Conservation (phyloP, 1,284 basidiomycete species). For the Ceratobasidium sp. region DNA sequence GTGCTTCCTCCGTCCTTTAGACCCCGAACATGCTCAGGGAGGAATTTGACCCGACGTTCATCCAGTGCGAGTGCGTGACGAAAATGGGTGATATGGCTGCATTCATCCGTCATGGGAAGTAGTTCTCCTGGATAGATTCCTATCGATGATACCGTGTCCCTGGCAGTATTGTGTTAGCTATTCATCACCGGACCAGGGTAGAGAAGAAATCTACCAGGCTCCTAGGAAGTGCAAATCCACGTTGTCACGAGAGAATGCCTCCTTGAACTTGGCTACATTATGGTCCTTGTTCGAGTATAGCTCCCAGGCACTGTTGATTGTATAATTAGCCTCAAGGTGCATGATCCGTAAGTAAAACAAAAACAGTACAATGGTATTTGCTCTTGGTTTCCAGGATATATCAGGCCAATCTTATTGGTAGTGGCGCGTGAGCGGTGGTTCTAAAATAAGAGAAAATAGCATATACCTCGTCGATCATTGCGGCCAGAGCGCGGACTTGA, state of each 20-base stretch:
- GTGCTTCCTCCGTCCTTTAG: conserved; percentile 3
- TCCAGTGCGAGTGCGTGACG: conserved; percentile 63
- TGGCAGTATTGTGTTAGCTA: conserved; percentile 46
- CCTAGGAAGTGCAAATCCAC: conserved; percentile 60
- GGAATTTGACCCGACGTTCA: conserved; percentile 62
- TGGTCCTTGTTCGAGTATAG: conserved; percentile 54
- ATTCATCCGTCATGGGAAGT: conserved; percentile 53
- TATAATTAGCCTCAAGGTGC: not conserved
- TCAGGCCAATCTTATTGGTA: conserved; percentile 56
- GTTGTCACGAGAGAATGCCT: conserved; percentile 57
- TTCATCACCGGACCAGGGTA: too few species aligned
- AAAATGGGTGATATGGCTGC: conserved; percentile 58
- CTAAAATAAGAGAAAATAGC: not conserved
- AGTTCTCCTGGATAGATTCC: conserved; percentile 54
- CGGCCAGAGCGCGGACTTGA: conserved; percentile 62
- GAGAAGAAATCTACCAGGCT: conserved; percentile 55
- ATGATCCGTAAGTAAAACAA: not conserved
- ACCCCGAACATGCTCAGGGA: conserved; percentile 58
- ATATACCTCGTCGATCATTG: conserved; percentile 61
- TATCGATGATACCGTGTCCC: conserved; percentile 64
- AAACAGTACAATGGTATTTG: conserved; percentile 59
- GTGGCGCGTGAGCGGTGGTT: not conserved
- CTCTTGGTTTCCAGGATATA: conserved; percentile 57
- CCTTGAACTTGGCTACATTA: conserved; percentile 56
- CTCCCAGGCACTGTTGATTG: conserved; percentile 59